Evolutionary conservation across 331 rosid species (phyloP), one percentile per base, ranked within the genome.

Genomic region (Dryas integrifolia): DNA sequence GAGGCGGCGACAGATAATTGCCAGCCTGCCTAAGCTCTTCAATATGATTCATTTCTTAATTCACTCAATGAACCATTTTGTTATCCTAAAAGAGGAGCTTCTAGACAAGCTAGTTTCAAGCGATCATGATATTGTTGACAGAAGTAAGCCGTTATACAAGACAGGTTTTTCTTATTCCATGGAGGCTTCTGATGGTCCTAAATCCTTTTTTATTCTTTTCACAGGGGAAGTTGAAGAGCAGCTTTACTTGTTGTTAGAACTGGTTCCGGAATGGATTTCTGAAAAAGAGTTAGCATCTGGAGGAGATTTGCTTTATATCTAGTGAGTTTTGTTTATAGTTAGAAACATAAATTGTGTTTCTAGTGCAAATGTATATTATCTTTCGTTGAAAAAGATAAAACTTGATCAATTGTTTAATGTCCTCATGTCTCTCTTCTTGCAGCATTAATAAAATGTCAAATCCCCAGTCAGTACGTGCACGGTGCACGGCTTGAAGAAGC

Each of bases 181-280:
- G 10, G 35, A 65, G 59, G 65, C 40, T 58, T 79, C 59, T 35
- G 38, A 18, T 13, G 13, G 56, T 58, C 79, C 82, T 81, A 21
- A 82, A 30, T 0, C 21, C 66, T 67, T 30, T 48, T 80, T 10
- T 11, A 48, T 61, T 76, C 16, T 65, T 10, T 78, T 77, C 58
- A 30, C 66, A 92, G 96, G 84, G 39, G 96, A 95, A 79, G 86
- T 87, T 44, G 87, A 89, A 79, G 97, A 95, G 72, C 96, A 83
- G 60, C 80, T 95, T n/a, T 62, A 49, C 66, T 80, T 91, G 83
- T 63, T 89, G 81, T 58, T 79, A 12, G 96, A 95, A 83, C 70
- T 95, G 67, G 89, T 64, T 58, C 98, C 97, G 0, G 93, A 87
- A 8, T 95, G 97, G 96, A 95, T 92, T 72, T 95, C 87, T 45